Conservation (phyloP, 345 rosid genomes). For the Raphanus raphanistrum region DNA sequence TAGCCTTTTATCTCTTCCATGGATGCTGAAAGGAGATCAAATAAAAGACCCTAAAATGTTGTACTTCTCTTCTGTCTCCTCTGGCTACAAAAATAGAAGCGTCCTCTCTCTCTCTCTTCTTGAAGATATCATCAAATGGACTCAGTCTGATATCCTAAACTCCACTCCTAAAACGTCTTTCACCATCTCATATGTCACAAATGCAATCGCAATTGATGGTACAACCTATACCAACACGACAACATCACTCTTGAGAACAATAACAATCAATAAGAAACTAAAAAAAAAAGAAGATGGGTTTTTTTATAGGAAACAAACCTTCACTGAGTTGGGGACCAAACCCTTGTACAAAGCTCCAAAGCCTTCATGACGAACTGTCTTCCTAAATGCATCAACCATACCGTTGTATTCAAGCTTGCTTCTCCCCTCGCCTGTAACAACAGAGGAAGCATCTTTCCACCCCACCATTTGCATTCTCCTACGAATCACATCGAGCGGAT, state of each 20-base stretch:
- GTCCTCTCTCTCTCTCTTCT: conserved; percentile 19
- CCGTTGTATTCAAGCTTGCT: conserved; percentile 70
- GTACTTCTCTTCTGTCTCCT: conserved; percentile 52
- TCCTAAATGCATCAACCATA: conserved; percentile 90
- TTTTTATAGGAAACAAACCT: conserved; percentile 54
- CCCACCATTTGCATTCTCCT: conserved; percentile 99
- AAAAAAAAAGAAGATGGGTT: too few species aligned
- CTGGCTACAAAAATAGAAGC: conserved; percentile 66
- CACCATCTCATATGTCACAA: conserved; percentile 92
- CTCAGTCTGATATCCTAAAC: conserved; percentile 88
- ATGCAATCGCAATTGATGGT: conserved; percentile 94
- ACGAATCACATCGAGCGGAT: conserved; percentile 95
- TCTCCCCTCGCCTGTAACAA: conserved; percentile 76
- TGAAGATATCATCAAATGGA: not conserved
- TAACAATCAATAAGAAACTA: too few species aligned
- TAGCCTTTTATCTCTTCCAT: conserved; percentile 30
- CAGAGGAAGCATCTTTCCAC: conserved; percentile 92
- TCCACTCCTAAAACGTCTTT: conserved; percentile 94
- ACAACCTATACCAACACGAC: conserved; percentile 61
- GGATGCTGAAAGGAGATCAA: conserved; percentile 24
- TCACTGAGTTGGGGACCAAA: conserved; percentile 90
- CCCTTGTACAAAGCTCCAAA: conserved; percentile 98
- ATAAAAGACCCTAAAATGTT: conserved; percentile 38
- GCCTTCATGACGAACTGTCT: conserved; percentile 89
- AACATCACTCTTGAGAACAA: not conserved